Evolutionary conservation across 306 rosid species (phyloP).

Genomic region (Quercus bicolor): DNA sequence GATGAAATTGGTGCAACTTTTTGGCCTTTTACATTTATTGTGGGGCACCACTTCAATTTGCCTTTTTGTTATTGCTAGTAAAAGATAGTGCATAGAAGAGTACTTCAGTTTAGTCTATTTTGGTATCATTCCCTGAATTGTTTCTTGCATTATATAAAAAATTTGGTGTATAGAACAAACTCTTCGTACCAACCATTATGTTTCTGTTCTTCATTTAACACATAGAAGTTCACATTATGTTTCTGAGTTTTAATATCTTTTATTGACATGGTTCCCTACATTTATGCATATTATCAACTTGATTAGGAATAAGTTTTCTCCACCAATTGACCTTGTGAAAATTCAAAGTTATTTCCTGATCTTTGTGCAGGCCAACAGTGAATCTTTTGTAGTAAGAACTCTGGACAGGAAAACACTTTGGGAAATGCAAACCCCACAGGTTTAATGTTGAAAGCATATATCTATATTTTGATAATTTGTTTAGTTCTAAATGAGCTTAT

Average conservation of each 20-base stretch:
- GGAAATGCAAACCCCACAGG: conserved; percentile 99
- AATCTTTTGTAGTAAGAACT: conserved; percentile 77
- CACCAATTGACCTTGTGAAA: conserved; percentile 11
- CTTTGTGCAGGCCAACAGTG: conserved; percentile 68
- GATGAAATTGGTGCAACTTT: no score
- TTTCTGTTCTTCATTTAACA: no score
- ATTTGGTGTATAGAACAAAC: no score
- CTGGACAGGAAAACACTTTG: conserved; percentile 81
- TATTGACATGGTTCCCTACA: background rate
- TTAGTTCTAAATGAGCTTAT: conserved; percentile 6
- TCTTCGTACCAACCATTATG: no score
- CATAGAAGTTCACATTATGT: no score
- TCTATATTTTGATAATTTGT: background rate
- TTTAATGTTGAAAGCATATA: conserved; percentile 22
- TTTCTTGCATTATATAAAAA: no score
- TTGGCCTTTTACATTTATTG: no score
- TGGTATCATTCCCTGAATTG: no score
- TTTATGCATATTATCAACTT: conserved; percentile 1
- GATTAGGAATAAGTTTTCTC: background rate
- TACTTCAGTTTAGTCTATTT: no score
- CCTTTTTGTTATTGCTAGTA: no score
- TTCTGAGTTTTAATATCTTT: background rate
- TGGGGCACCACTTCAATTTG: no score
- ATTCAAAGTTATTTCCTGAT: conserved; percentile 15
- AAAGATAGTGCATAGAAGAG: no score